Conservation (phyloP, 2,329 filamentous ascomycete species). For the Xenosphaeropsis pyriputrescens region DNA sequence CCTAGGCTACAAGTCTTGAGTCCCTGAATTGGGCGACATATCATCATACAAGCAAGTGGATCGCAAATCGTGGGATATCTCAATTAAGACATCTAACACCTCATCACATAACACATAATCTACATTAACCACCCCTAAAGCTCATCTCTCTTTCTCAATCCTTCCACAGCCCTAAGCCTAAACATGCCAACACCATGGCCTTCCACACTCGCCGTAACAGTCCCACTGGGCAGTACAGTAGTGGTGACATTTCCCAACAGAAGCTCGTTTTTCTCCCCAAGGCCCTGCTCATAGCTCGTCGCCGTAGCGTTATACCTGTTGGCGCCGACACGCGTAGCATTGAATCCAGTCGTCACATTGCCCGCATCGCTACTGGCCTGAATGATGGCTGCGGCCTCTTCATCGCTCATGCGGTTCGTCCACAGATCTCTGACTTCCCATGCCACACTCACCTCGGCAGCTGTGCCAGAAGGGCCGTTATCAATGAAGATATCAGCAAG, state of each 20-base stretch:
- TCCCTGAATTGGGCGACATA: too few species aligned
- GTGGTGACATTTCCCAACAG: constrained; percentile 30
- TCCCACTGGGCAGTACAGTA: constrained; percentile 25
- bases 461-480: constrained; percentile 24
- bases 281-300: constrained; percentile 29
- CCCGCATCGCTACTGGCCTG: constrained; percentile 20
- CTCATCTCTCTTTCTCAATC: constrained; percentile 25
- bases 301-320: constrained; percentile 31
- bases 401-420: constrained; percentile 35
- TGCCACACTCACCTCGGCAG: constrained; percentile 22
- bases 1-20: too few species aligned
- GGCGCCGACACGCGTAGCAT: constrained; percentile 13
- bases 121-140: constrained; percentile 7
- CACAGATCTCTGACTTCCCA: constrained; percentile 42
- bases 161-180: constrained; percentile 23
- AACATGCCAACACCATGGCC: constrained; percentile 34
- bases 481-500: constrained; percentile 37
- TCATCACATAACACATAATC: too few species aligned
- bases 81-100: too few species aligned
- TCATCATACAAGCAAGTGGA: too few species aligned
- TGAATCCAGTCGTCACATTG: constrained; percentile 15
- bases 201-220: constrained; percentile 26
- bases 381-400: constrained; percentile 27
- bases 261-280: constrained; percentile 24
- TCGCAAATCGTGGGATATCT: too few species aligned